Base-by-base conservation (phyloP, 2,329 filamentous ascomycete genomes). In the Sporothrix brunneoviolacea region DNA sequence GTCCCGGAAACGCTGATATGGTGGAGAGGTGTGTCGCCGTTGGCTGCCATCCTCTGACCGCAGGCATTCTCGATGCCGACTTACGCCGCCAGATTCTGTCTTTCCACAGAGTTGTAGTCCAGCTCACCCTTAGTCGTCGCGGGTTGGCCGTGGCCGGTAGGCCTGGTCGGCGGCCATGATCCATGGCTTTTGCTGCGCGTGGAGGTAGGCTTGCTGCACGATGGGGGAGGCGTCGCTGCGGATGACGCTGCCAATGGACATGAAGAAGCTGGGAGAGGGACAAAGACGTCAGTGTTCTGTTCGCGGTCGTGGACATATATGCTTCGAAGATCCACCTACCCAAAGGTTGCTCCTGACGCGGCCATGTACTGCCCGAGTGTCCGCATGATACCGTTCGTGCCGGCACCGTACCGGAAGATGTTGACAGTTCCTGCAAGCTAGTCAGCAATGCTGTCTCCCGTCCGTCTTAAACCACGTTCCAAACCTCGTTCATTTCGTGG, bases 181-280 rank as follows among this genome's bases (percentile, higher is more conserved):
- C 61, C 91, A 82, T 21, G 91, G 88, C 56, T 81, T 79, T 61
- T 85, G 76, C 59, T 84, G 82, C 45, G 87, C 83, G 65, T 81
- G 80, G 59, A 82, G 79, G 71, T 91, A 95, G 52, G 87, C 81
- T 65, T 90, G 80, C 59, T 82, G 77, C 53, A 84, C 75, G 61
- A 87, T 83, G 33, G 86, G 83, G 38, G 88, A 88, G 22, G 57
- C 46, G 61, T 98, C 93, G 54, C 89, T 91, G 64, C 93, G 86
- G 63, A 98, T 96, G 39, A 95, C 91, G 61, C 89, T 95, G 60
- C 93, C 93, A 60, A 98, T 95, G 52, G 88, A 91, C 93, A 98
- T 98, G 78, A 98, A 98, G 73, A 97, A 96, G 21, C 80, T 84
- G 57, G 49, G 59, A 63, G 57, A 58, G 13, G 36, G 28, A 7